Percentiles rank a stretch among this genome's conserved stretches.
Conservation (phyloP, 306 rosid species). For the Pyrus pyrifolia region DNA sequence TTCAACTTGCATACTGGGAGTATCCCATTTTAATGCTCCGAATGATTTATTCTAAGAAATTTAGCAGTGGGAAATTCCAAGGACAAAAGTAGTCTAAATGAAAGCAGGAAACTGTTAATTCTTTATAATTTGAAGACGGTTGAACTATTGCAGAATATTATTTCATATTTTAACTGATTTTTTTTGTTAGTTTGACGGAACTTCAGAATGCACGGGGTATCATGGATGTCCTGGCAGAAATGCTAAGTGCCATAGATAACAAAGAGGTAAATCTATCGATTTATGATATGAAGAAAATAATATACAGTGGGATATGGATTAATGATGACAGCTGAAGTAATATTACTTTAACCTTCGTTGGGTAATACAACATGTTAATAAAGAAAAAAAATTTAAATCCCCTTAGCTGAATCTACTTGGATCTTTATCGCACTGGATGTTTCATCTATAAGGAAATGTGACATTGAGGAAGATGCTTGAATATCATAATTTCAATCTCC, state of each 20-base stretch:
- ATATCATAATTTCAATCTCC: not conserved
- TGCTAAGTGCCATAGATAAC: conserved; percentile 83
- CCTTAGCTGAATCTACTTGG: not conserved
- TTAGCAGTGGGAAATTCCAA: not conserved
- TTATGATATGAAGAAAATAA: conserved; percentile 7
- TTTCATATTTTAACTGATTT: conserved; percentile 12
- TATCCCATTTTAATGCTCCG: not conserved
- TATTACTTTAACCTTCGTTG: not conserved
- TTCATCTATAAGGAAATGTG: not conserved
- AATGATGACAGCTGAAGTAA: not conserved
- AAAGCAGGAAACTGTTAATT: not conserved
- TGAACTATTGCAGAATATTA: not conserved
- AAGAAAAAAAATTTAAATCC: not conserved
- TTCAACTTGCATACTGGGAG: not conserved
- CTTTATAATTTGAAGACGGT: not conserved
- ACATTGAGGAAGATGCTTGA: not conserved
- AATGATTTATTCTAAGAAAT: not conserved
- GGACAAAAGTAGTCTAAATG: not conserved
- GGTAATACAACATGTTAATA: not conserved
- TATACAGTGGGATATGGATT: not conserved
- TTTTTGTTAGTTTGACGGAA: conserved; percentile 66
- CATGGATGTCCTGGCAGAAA: conserved; percentile 92
- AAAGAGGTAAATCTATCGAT: conserved; percentile 57
- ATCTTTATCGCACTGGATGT: too few species aligned
- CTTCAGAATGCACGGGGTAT: conserved; percentile 95